Evolutionary conservation across 2,329 filamentous ascomycete species (phyloP), one percentile per base, ranked within the genome.

Genomic region (Nannizziopsis arthrosporioides): DNA sequence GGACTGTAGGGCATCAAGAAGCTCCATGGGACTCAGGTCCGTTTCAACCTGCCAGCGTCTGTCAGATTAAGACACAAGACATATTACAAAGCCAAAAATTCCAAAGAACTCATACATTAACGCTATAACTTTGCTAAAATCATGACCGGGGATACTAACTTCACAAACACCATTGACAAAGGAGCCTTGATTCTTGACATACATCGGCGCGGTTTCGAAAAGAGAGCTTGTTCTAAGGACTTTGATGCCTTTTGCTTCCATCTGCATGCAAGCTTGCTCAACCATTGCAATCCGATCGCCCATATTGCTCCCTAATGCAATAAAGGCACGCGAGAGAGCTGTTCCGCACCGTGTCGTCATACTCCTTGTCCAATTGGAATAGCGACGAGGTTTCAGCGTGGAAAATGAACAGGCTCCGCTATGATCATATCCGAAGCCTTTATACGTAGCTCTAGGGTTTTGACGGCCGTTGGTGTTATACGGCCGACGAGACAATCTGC

Each of bases 151-250:
- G 31, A 47, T 42, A 72, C 79, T 63, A 65, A 93, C 88, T 80
- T 94, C 85, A 64, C 87, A 94, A 49, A 82, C 89, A 15, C 88
- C 92, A 62, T 98, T 98, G 42, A 95, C 71, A 61, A 98, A 98
- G 27, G 78, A 77, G 53, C 81, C 81, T 64, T 98, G 92, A 54
- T 95, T 84, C 53, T 84, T 71, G 54, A 95, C 84, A 66, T 98
- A 98, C 92, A 98, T 98, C 17, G 92, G 87, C 57, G 86, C 81
- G 2, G 90, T 98, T 69, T 96, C 88, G 77, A 92, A 98, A 2
- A 98, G 72, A 52, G 81, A 83, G 64, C 90, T 96, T 0, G 90
- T 94, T 57, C 82, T 75, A 59, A 79, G 75, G 35, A 98, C 76
- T 46, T 68, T 77, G 61, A 96, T 86, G 31, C 80, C 81, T 17